These are phyloP conservation scores for Krasilnikovozyma curviuscula DNA, from an alignment of 768 basidiomycete species.

Conservation along the genomic window DNA sequence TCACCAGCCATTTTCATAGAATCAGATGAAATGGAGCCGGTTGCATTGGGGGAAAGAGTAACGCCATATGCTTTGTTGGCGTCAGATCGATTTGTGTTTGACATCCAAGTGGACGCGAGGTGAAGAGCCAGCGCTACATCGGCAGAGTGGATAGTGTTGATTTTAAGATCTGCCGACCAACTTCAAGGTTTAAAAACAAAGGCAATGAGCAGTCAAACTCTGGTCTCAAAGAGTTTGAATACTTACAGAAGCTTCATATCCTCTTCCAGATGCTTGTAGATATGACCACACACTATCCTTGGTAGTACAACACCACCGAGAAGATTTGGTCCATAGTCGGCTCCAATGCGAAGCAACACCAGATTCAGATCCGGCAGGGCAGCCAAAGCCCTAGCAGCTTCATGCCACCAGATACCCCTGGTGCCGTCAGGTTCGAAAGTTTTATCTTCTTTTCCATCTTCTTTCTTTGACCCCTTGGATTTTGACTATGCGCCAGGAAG, in stretches of 20 bases:
- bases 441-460: constrained; percentile 49
- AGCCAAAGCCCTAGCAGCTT: constrained; percentile 53
- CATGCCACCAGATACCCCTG: constrained; percentile 74
- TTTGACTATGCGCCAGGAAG: not conserved
- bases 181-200: not conserved
- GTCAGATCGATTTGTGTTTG: constrained; percentile 39
- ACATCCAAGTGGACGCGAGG: constrained; percentile 62
- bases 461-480: constrained; percentile 38
- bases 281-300: constrained; percentile 51
- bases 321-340: constrained; percentile 63
- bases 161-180: constrained; percentile 12
- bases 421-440: constrained; percentile 50
- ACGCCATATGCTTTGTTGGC: constrained; percentile 31
- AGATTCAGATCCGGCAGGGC: constrained; percentile 58
- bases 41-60: not conserved
- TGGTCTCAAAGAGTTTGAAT: not conserved
- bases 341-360: constrained; percentile 53
- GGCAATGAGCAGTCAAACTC: not conserved
- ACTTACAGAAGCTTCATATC: constrained; percentile 68
- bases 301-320: constrained; percentile 43
- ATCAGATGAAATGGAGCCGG: not conserved
- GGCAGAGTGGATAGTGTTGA: constrained; percentile 53
- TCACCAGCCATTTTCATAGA: not conserved
- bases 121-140: constrained; percentile 61
- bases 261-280: constrained; percentile 63